These are phyloP conservation scores for Lathyrus tuberosus DNA, from an alignment of 306 rosid genomes.

Conservation along the genomic window DNA sequence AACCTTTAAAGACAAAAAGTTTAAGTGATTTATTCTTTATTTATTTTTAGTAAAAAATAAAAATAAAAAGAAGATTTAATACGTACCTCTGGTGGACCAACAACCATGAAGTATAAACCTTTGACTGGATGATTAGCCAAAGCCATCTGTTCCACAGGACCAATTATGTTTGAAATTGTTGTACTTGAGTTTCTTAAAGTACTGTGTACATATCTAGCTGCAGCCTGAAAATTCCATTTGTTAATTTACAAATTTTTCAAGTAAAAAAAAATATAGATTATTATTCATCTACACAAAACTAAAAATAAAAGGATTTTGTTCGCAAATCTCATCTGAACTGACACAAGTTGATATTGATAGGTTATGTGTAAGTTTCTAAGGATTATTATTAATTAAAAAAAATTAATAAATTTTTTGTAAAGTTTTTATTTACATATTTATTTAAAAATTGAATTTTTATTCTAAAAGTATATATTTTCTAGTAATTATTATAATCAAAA, in stretches of 20 bases:
- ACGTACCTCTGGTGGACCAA: slow-evolving; percentile 54
- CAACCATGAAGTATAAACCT: slow-evolving; percentile 50
- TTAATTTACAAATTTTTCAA: not conserved
- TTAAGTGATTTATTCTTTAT: too few species aligned
- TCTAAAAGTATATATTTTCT: too few species aligned
- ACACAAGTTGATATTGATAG: too few species aligned
- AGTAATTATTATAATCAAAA: too few species aligned
- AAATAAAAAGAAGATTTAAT: too few species aligned
- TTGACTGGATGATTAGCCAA: slow-evolving; percentile 47
- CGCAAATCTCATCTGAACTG: too few species aligned
- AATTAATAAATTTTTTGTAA: too few species aligned
- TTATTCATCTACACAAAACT: not conserved
- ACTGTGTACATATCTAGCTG: slow-evolving; percentile 43
- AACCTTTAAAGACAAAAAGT: too few species aligned
- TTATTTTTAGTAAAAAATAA: too few species aligned
- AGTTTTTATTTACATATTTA: not conserved
- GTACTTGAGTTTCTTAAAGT: slow-evolving; percentile 53
- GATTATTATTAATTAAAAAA: too few species aligned
- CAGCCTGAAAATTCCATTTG: slow-evolving; percentile 38
- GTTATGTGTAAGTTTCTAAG: too few species aligned
- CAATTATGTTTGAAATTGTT: slow-evolving; percentile 51
- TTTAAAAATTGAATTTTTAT: not conserved
- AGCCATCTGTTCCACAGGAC: slow-evolving; percentile 59
- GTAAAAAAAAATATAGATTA: not conserved
- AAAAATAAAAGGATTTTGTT: not conserved